Percentiles rank a stretch among this genome's conserved stretches.
phyloP scores from a whole-genome alignment of 768 basidiomycete genomes.

The Exidia glandulosa region DNA sequence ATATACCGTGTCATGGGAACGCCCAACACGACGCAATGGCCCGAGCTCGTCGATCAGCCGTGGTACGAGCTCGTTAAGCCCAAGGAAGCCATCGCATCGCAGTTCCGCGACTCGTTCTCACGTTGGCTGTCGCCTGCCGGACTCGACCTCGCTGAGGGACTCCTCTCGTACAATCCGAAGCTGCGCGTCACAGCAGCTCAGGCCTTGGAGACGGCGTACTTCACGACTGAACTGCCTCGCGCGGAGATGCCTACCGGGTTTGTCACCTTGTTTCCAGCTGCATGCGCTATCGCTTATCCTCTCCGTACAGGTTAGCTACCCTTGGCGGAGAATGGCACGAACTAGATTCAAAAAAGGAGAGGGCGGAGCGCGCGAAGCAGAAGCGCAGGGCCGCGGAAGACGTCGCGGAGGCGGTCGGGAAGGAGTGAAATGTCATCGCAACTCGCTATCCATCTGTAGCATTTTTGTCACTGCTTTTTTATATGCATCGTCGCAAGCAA shows the following conservation, averaged over 20 bases:
- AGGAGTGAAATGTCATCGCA: neutral
- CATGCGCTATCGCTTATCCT: neutral
- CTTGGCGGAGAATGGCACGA: conserved; percentile 98
- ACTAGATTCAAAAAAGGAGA: conserved; percentile 86
- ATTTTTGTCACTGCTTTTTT: neutral
- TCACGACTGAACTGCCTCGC: conserved; percentile 64
- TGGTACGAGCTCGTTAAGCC: conserved; percentile 99
- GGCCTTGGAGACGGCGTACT: conserved; percentile 78
- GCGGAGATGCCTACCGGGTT: conserved; percentile 72
- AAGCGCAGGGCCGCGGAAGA: conserved; percentile 16
- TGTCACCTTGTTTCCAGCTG: conserved; percentile 19
- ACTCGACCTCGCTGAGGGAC: conserved; percentile 73
- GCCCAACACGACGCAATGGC: conserved; percentile 74
- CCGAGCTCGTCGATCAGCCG: conserved; percentile 68
- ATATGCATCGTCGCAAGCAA: neutral
- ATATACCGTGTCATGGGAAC: conserved; percentile 89
- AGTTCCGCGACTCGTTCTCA: conserved; percentile 46
- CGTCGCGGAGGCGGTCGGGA: neutral
- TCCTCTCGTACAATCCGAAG: conserved; percentile 73
- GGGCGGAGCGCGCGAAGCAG: conserved; percentile 51
- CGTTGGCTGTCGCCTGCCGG: conserved; percentile 84
- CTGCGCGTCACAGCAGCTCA: conserved; percentile 66
- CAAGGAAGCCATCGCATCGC: conserved; percentile 57
- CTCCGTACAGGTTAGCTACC: conserved; percentile 46
- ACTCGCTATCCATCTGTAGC: neutral